A percentile compares a stretch with the other conserved stretches of the same genome.
These are phyloP conservation scores for Xylariomycetidae sp. DNA, from an alignment of 2,329 filamentous ascomycete genomes.

Conservation along the genomic window DNA sequence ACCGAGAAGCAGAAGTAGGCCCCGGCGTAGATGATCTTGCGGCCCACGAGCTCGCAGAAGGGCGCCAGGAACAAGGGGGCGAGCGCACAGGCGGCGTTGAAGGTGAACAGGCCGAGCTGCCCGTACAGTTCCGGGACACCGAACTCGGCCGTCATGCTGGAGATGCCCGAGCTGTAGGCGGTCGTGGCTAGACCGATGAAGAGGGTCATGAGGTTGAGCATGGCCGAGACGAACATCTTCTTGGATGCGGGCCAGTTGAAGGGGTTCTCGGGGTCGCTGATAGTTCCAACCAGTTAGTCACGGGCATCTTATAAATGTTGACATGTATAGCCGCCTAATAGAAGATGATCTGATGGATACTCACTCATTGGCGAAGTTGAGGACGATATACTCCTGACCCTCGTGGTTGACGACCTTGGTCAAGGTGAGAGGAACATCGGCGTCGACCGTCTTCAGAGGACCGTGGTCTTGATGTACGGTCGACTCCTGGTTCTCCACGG, in stretches of 20 bases:
- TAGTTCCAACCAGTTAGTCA: too few species aligned
- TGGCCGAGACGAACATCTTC: constrained; percentile 38
- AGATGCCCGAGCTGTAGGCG: constrained; percentile 44
- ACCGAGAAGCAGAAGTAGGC: constrained; percentile 39
- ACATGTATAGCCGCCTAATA: too few species aligned
- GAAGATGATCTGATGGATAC: too few species aligned
- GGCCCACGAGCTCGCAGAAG: constrained; percentile 43
- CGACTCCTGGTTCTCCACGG: constrained; percentile 24
- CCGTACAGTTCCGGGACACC: constrained; percentile 28
- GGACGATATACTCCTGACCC: constrained; percentile 37
- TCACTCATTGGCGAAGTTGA: constrained; percentile 34
- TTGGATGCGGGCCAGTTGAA: constrained; percentile 42
- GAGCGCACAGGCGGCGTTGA: constrained; percentile 43
- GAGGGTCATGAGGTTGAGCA: constrained; percentile 46
- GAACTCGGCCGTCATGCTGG: constrained; percentile 38
- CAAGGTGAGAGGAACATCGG: constrained; percentile 42
- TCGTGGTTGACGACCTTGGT: constrained; percentile 36
- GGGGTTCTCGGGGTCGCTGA: constrained; percentile 40
- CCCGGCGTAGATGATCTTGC: constrained; percentile 39
- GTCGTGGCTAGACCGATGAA: constrained; percentile 50
- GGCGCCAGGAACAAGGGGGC: constrained; percentile 42
- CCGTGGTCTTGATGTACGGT: constrained; percentile 28
- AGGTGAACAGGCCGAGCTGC: constrained; percentile 42
- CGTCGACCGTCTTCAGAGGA: constrained; percentile 34
- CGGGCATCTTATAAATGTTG: too few species aligned